Base-by-base conservation (phyloP, 306 rosid species). In the Myrica gale region DNA sequence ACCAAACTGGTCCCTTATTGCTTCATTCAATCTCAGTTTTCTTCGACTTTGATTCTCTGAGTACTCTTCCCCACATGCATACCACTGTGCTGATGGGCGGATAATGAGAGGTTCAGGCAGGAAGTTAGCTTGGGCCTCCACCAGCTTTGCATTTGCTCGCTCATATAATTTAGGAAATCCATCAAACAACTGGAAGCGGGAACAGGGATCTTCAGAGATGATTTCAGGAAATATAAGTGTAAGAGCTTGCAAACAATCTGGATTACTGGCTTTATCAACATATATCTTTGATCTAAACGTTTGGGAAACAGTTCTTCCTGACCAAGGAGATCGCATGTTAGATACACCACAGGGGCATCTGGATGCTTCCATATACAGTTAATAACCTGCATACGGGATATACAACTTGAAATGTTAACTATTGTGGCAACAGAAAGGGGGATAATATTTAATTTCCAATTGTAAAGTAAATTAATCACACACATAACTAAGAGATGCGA, bases 291-390 rank as follows among this genome's bases (percentile, higher is more conserved):
- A 81, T 56, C 98, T 93, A 87, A 93, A 93, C 72, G 93, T 88
- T 69, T 69, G 83, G 66, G 84, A 90, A 55, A 93, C 93, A 55
- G 74, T 32, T 89, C 87, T 79, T 93, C 96, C 81, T 90, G 98
- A 20, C 95, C 95, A 9, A 90, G 96, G 21, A 86, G 75, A 84
- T 90, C 89, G 45, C 95, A 93, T 63, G 81, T 68, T 53, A 93
- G 85, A 81, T 89, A 86, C 12, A 93, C 95, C 17, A 62, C 74
- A 0, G 77, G 73, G 26, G 95, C 88, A 58, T 88, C 87, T 26
- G 92, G 97, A 83, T 90, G 95, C 84, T 88, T 85, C 97, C 98
- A 90, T 76, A 93, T 89, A 82, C 97, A 90, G 73, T 85, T 89
- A 54, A 88, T 79, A 77, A 93, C 89, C 98, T 93, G 88, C 17